Evolutionary conservation across 352 stramenopile genomes (phyloP), one percentile per base, ranked within the genome.

Genomic region (Phytopythium kandeliae): DNA sequence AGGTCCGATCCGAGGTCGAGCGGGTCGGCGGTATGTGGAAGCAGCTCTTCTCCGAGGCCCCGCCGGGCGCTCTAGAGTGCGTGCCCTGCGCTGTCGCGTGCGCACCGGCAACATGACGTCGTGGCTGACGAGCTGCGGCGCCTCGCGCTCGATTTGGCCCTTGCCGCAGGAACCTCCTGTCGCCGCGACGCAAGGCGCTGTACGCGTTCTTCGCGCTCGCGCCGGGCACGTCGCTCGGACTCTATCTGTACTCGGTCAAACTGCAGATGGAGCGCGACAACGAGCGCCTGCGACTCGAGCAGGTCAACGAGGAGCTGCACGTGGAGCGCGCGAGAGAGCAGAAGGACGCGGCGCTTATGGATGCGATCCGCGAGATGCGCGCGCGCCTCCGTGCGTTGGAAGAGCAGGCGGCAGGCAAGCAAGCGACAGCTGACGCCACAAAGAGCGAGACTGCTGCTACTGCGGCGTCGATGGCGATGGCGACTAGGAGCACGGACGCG

Each of bases 191-290:
- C 55, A 87, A 85, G 48, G 30, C 78, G 24, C 46, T 83, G 22
- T 92, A 92, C 60, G 74, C 63, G 12, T 54, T 85, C 48, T 78
- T 92, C 59, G 74, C 76, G 51, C 78, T 92, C 58, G 72, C 57
- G 11, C 81, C 81, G 15, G 78, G 78, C 35, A 92, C 78, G 36
- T 21, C 79, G 36, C 51, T 87, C 40, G 81, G 67, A 13, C 53
- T 89, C 25, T 92, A 85, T 44, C 58, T 92, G 36, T 71, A 82
- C 58, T 86, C 70, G 17, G 74, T 92, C 9, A 87, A 89, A 66
- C 52, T 54, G 17, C 54, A 70, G 11, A 92, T 92, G 81, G 68
- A 89, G 16, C 55, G 60, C 22, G 73, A 89, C 49, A 85, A 92
- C 50, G 74, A 88, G 25, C 36, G 22, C 28, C 21, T 85, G 16